These are phyloP conservation scores for Forsythia suspensa DNA, from an alignment of 257 asterid species.

Conservation along the genomic window DNA sequence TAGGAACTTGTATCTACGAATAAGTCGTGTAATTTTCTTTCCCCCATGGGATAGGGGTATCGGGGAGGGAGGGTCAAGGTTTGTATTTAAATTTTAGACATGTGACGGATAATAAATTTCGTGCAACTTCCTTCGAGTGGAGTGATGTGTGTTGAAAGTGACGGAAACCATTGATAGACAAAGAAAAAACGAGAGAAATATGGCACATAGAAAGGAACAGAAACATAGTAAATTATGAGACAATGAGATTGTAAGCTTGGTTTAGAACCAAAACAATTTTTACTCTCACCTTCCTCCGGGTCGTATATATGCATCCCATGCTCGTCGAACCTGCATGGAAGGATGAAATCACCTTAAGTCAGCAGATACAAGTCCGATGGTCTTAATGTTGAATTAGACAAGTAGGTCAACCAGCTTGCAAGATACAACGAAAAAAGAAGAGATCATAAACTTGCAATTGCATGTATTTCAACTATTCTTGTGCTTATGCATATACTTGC, in stretches of 20 bases:
- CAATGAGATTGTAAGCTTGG: neutral
- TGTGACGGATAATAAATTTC: too few relatives aligned
- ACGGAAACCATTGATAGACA: too few relatives aligned
- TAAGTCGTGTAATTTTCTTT: neutral
- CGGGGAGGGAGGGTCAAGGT: neutral
- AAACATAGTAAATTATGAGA: too few relatives aligned
- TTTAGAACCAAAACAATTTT: neutral
- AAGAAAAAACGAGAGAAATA: too few relatives aligned
- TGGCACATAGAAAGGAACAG: too few relatives aligned
- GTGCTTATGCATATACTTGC: too few relatives aligned
- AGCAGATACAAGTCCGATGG: neutral
- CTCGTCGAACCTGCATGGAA: slow-evolving; percentile 77
- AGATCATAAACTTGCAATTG: too few relatives aligned
- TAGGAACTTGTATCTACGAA: neutral
- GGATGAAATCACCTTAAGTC: slow-evolving; percentile 18
- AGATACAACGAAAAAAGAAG: neutral
- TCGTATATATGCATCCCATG: slow-evolving; percentile 88
- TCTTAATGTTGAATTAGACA: neutral
- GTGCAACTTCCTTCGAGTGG: too few relatives aligned
- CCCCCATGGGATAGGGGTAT: neutral
- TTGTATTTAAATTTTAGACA: too few relatives aligned
- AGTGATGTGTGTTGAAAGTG: too few relatives aligned
- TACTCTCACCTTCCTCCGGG: slow-evolving; percentile 87
- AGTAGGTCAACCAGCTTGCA: neutral
- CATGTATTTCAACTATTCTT: too few relatives aligned